Base-by-base conservation (phyloP, 2,329 filamentous ascomycete genomes). In the Nakataea oryzae region DNA sequence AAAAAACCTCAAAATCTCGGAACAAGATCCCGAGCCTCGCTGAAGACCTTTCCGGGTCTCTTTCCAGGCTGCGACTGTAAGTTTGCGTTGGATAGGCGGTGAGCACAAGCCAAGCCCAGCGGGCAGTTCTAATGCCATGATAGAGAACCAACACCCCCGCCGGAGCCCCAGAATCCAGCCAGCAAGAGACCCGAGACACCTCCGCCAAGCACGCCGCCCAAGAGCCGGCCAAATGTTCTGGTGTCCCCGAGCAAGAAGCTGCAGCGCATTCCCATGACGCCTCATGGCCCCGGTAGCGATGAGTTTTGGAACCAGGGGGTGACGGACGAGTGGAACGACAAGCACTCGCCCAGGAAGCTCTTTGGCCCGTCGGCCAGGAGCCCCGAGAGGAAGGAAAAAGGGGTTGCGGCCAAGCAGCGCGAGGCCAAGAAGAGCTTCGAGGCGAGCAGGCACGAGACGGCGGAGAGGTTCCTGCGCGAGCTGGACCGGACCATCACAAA, bases 401-500 rank as follows among this genome's bases (percentile, higher is more conserved):
- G 63, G 72, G 67, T 63, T 66, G 73, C 66, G 65, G 68, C 74
- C 57, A 61, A 70, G 41, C 72, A 70, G 60, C 72, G 72, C 62
- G 71, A 78, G 60, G 73, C 74, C 5, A 86, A 82, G 69, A 89
- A 85, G 70, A 75, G 75, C 0, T 93, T 92, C 70, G 81, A 86
- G 14, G 72, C 76, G 11, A 72, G 70, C 12, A 93, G 91, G 71
- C 79, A 87, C 60, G 74, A 78, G 1, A 69, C 91, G 0, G 90
- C 89, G 0, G 76, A 79, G 57, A 67, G 71, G 0, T 93, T 93
- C 70, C 76, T 95, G 1, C 61, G 65, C 0, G 86, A 91, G 66
- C 83, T 95, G n/a, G 90, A 95, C 71, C 67, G 70, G 0, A 78
- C 75, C 54, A 83, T 93, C 66, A 86, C 87, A 0, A 67, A 78